Evolutionary conservation across 2,329 filamentous ascomycete genomes (phyloP), one percentile per base, ranked within the genome.

Genomic region (Aspergillus texensis): DNA sequence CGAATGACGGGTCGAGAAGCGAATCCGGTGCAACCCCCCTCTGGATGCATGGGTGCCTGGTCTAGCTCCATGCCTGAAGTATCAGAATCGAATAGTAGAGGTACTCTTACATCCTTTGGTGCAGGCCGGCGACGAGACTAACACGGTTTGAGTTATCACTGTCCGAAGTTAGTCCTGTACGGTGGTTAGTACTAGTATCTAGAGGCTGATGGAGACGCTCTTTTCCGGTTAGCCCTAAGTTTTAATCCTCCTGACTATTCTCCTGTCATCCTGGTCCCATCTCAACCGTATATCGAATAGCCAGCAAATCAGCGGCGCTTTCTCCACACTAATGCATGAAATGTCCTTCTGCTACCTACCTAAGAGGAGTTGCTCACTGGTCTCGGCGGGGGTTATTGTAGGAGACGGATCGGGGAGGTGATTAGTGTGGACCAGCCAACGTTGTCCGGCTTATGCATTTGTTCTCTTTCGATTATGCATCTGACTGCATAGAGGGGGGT

Each of bases 281-380:
- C 52, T 39, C 32, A 39, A 55, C 5, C 30, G 34, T 57, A 59
- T 41, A 62, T 65, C 34, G 43, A 39, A 21, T 30, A 28, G 21
- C 57, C 19, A 46, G 53, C 66, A 57, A 62, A 67, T 66, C 45
- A 62, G 28, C 32, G 48, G 9, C 55, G 24, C 36, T 10, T 24
- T 39, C 32, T 30, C 41, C 52, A 55, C 62, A 64, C 67, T 67
- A 69, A 69, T 69, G 67, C 67, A 69, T 59, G 60, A 63, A 62
- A 69, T 66, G 50, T 57, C 53, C 34, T 32, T 36, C 14, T 54
- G 21, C n/a, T 55, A 16, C 19, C 28, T 26, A 45, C 39, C 21
- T n/a, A 34, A n/a, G 39, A 41, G 39, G 16, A 41, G 45, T 48
- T 26, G 10, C 16, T n/a, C 48, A 21, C n/a, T 30, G 26, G 48